phyloP scores from a whole-genome alignment of 192 early-diverging fungal genomes.

The Phlyctochytrium bullatum region DNA sequence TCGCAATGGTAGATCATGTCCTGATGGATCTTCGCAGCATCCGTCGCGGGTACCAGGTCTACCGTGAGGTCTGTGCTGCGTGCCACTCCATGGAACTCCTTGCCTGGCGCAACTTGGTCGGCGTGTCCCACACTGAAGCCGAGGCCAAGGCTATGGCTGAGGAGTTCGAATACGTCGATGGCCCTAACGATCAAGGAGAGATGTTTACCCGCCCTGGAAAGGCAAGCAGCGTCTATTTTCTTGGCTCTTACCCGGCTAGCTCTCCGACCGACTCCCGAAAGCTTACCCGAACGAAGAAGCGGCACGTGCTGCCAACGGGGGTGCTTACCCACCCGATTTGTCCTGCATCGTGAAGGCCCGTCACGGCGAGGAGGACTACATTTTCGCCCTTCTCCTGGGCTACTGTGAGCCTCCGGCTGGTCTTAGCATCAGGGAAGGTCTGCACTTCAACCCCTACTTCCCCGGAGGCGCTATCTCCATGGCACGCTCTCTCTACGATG shows the following conservation, averaged over 20 bases:
- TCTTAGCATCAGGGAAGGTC: conserved; percentile 87
- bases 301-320: conserved; percentile 91
- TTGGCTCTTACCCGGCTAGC: conserved; percentile 34
- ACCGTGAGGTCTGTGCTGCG: conserved; percentile 95
- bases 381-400: conserved; percentile 92
- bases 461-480: conserved; percentile 96
- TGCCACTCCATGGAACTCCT: conserved; percentile 96
- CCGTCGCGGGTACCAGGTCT: conserved; percentile 98
- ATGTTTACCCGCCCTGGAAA: conserved; percentile 94
- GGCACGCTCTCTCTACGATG: conserved; percentile 93
- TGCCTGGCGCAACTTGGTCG: conserved; percentile 94
- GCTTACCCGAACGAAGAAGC: conserved; percentile 98
- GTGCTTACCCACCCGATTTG: conserved; percentile 93
- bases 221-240: conserved; percentile 27
- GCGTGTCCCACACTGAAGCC: conserved; percentile 86
- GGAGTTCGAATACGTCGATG: conserved; percentile 88
- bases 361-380: conserved; percentile 94
- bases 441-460: conserved; percentile 99
- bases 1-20: conserved; percentile 7
- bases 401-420: conserved; percentile 94
- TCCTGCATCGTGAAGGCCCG: conserved; percentile 92
- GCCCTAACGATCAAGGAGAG: conserved; percentile 87
- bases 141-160: conserved; percentile 93
- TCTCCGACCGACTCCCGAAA: conserved; percentile 82
- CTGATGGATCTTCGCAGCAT: conserved; percentile 68